Evolutionary conservation across 768 basidiomycete genomes (phyloP), one percentile per base, ranked within the genome.

Genomic region (Lepiota brunneoincarnata): DNA sequence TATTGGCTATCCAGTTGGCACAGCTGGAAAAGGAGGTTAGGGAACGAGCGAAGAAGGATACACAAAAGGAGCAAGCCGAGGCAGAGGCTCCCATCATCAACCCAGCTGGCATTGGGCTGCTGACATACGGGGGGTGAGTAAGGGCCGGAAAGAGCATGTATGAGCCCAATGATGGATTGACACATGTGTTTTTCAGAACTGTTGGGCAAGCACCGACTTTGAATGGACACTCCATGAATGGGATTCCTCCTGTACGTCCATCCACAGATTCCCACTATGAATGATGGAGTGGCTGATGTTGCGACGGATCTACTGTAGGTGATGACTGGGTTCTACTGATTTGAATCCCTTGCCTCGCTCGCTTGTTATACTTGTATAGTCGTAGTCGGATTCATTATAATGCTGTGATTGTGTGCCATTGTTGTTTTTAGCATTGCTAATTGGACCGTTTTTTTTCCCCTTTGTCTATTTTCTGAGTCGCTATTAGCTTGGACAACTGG

Each of bases 51-150:
- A 87, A 88, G 73, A 94, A 91, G 71, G 89, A 94, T 34, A 80
- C 77, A 23, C 84, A 87, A 67, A 96, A 97, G 74, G 93, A 96
- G 75, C 80, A 92, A 67, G 85, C 84, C 45, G 94, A 96, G 62
- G 82, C 91, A 11, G 86, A 91, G 53, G 83, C 84, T 49, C 88
- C 89, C 4, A 91, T 96, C 60, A 91, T 96, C 72, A 93, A 93
- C 66, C 90, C 91, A 52, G 89, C 87, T 35, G 79, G 80, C 40
- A 78, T 84, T 56, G 78, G 84, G 23, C 71, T 91, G 62, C 74
- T 93, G 51, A 93, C 91, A 26, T 88, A 90, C 61, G 89, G 87
- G 72, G 53, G 53, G 53, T 54, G 23, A 48, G 53, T 54, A 2
- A 14, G 31, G 14, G 26, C 7, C 86, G 78, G 58, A 84, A 47